These are phyloP conservation scores for Hypoxylon sp. DNA, from an alignment of 2,329 filamentous ascomycete genomes.

Conservation along the genomic window DNA sequence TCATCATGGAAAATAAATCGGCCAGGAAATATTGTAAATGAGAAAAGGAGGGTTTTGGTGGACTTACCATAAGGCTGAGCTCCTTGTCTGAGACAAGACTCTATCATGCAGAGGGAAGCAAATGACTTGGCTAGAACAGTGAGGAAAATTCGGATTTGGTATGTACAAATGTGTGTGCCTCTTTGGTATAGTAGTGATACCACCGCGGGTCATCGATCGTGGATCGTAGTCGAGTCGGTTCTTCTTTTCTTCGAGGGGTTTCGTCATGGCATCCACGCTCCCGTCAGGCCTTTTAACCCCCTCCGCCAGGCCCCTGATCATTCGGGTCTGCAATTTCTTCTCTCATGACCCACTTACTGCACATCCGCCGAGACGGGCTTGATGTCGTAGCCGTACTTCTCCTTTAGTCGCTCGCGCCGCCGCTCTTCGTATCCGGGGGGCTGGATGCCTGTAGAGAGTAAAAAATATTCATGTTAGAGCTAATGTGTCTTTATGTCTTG, in stretches of 20 bases:
- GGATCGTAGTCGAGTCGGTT: not conserved
- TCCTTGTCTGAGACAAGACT: slow-evolving; percentile 1
- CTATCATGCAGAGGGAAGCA: not conserved
- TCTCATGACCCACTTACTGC: slow-evolving; percentile 47
- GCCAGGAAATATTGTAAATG: slow-evolving; percentile 6
- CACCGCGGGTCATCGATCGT: not conserved
- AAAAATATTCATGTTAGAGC: slow-evolving; percentile 4
- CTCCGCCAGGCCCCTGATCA: not conserved
- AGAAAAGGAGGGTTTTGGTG: not conserved
- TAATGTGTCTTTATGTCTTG: not conserved
- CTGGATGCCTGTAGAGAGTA: slow-evolving; percentile 74
- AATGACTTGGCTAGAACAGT: slow-evolving; percentile 1
- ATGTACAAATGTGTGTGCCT: slow-evolving; percentile 37
- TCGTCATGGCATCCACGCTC: not conserved
- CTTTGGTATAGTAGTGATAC: not conserved
- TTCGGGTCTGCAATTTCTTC: not conserved
- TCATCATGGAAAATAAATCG: slow-evolving; percentile 44
- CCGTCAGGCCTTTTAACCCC: not conserved
- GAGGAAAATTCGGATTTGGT: slow-evolving; percentile 37
- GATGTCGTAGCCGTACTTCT: slow-evolving; percentile 88
- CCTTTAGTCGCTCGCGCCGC: slow-evolving; percentile 80
- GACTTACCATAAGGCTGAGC: slow-evolving; percentile 33
- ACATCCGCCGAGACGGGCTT: slow-evolving; percentile 66
- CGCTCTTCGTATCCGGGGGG: slow-evolving; percentile 85
- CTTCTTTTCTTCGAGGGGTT: not conserved